Base-by-base conservation (phyloP, 257 asterid species). In the Solanum okadae region DNA sequence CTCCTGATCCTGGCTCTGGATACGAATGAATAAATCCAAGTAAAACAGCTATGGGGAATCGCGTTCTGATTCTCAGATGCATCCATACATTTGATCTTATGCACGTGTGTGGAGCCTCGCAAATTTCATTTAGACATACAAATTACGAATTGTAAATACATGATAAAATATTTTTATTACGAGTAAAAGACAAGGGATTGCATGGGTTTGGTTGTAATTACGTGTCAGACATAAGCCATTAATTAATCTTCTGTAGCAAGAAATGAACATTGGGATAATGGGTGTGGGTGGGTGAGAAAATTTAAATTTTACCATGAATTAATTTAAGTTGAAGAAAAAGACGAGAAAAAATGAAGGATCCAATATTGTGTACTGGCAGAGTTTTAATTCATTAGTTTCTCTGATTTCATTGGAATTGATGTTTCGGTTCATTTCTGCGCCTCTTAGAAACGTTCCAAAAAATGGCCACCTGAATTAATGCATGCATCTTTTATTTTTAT, bases 381-480 rank as follows among this genome's bases (percentile, higher is more conserved):
- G 89, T 86, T 84, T 15, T 42, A 42, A 59, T 73, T 52, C 84
- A 86, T 85, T 75, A 75, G 65, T 31, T 4, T 16, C 20, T 31
- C 59, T 61, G 75, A 59, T 73, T 29, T 72, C 75, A 83, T 90
- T 79, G 91, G 88, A 83, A 86, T 27, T 88, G 88, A 22, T 77
- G 83, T 33, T 83, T 84, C 76, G 46, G 89, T 78, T 38, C 83
- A 34, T 71, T 75, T 75, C n/a, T 44, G 76, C 75, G 15, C 65
- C 70, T 63, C 70, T 63, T 25, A 83, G 79, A 37, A 72, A 63
- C 72, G 22, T 42, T 44, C 76, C 70, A 81, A 29, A 76, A 40
- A 42, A 29, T 25, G 89, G 83, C 86, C 88, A 83, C 89, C 89
- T 87, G 86, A 89, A 86, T 31, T 61, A 40, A 73, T 38, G 82